Conservation (phyloP, 2,329 filamentous ascomycete genomes). For the Paraphaeosphaeria minitans region DNA sequence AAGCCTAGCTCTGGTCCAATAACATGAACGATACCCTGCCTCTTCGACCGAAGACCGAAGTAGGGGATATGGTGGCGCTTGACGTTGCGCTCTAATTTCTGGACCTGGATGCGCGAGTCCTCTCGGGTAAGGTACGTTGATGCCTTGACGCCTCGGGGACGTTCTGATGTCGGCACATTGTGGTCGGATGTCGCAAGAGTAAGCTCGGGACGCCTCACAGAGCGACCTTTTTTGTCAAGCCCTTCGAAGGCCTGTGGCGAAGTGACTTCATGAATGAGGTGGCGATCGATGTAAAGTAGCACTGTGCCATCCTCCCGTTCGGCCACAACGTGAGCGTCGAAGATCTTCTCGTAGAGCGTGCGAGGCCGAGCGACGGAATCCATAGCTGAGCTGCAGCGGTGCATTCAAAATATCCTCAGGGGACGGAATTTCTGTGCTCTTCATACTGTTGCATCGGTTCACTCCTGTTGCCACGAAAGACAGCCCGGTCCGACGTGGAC, state of each 20-base stretch:
- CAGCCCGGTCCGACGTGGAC: neutral
- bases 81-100: slow-evolving; percentile 96
- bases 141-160: neutral
- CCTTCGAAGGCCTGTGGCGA: slow-evolving; percentile 99
- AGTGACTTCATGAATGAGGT: slow-evolving; percentile 97
- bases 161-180: slow-evolving; percentile 59
- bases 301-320: slow-evolving; percentile 93
- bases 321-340: slow-evolving; percentile 91
- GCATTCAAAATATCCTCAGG: neutral
- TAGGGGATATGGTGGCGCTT: slow-evolving; percentile 96
- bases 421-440: neutral
- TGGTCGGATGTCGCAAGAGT: slow-evolving; percentile 96
- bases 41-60: slow-evolving; percentile 94
- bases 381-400: neutral
- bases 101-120: slow-evolving; percentile 90
- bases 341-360: slow-evolving; percentile 97
- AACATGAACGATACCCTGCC: slow-evolving; percentile 97
- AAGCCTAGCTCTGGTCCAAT: slow-evolving; percentile 99
- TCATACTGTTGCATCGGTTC: neutral
- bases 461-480: neutral
- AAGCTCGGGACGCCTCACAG: slow-evolving; percentile 92
- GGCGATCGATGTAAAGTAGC: slow-evolving; percentile 91
- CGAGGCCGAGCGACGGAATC: slow-evolving; percentile 69
- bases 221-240: slow-evolving; percentile 82
- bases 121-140: slow-evolving; percentile 48